Percentiles rank a stretch among this genome's conserved stretches.
Evolutionary conservation across 441 rosid species (phyloP).

Genomic region (Corymbia citriodora): DNA sequence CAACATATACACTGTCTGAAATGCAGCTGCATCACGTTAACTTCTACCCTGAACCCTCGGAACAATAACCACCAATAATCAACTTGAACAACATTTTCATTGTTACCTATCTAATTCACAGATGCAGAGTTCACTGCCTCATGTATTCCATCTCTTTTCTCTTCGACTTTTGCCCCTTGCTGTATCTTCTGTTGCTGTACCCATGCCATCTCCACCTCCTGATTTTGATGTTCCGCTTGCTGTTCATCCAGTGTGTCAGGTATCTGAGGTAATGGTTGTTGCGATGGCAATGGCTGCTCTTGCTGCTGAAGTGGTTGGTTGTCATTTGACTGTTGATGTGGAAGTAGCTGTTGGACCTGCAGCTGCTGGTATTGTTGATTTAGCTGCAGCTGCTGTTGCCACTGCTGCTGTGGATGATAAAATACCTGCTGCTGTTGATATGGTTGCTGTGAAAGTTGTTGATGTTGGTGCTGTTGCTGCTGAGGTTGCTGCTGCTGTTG

Average conservation of each 20-base stretch:
- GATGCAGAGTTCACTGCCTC: background rate
- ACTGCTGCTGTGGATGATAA: constrained; percentile 25
- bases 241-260: background rate
- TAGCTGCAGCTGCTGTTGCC: constrained; percentile 19
- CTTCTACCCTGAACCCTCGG: background rate
- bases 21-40: background rate
- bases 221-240: background rate
- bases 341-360: constrained; percentile 17
- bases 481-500: constrained; percentile 44
- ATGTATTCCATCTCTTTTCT: background rate
- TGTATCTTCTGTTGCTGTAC: background rate
- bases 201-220: background rate
- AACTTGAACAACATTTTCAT: background rate
- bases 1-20: background rate
- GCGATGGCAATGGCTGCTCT: background rate
- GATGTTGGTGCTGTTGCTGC: constrained; percentile 8
- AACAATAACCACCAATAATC: background rate
- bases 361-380: constrained; percentile 28
- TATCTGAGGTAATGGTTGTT: background rate
- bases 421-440: constrained; percentile 21
- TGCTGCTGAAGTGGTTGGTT: background rate
- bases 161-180: background rate
- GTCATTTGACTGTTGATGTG: background rate
- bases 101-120: background rate
- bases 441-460: background rate